phyloP scores from a whole-genome alignment of 2,329 filamentous ascomycete species.

The Neonectria ditissima region DNA sequence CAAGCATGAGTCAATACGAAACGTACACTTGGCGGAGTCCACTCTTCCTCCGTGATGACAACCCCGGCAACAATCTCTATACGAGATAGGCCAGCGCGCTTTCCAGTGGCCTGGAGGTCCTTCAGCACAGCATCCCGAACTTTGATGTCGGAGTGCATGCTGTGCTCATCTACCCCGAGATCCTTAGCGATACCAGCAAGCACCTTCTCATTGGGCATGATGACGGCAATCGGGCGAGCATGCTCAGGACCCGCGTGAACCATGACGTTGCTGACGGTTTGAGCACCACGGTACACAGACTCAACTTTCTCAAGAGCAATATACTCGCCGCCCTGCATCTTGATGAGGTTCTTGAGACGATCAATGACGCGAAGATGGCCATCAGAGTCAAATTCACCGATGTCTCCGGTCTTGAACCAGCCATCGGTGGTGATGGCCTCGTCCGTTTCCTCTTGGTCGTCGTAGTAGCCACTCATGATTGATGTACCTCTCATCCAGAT shows the following conservation, averaged over 20 bases:
- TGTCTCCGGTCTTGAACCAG: constrained; percentile 97
- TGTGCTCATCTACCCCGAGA: constrained; percentile 72
- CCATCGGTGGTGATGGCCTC: constrained; percentile 82
- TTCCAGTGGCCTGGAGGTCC: constrained; percentile 74
- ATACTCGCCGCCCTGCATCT: constrained; percentile 94
- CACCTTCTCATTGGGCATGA: constrained; percentile 74
- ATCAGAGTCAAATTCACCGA: constrained; percentile 84
- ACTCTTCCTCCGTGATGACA: constrained; percentile 85
- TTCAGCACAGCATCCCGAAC: constrained; percentile 70
- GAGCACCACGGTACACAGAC: constrained; percentile 83
- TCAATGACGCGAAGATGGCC: constrained; percentile 91
- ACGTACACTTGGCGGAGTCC: constrained; percentile 81
- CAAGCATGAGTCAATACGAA: constrained; percentile 35
- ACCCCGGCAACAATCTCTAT: constrained; percentile 83
- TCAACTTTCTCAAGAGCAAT: constrained; percentile 98
- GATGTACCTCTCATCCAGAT: constrained; percentile 85
- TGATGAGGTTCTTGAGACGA: constrained; percentile 97
- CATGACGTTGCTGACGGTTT: constrained; percentile 86
- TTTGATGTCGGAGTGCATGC: constrained; percentile 74
- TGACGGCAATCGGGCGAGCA: constrained; percentile 83
- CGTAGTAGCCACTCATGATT: constrained; percentile 82
- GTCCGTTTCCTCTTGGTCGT: constrained; percentile 86
- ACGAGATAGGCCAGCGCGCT: constrained; percentile 72
- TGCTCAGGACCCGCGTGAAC: constrained; percentile 81
- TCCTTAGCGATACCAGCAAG: constrained; percentile 68